Conservation (phyloP, 768 basidiomycete genomes). For the Porphyrellus cyaneotinctus region DNA sequence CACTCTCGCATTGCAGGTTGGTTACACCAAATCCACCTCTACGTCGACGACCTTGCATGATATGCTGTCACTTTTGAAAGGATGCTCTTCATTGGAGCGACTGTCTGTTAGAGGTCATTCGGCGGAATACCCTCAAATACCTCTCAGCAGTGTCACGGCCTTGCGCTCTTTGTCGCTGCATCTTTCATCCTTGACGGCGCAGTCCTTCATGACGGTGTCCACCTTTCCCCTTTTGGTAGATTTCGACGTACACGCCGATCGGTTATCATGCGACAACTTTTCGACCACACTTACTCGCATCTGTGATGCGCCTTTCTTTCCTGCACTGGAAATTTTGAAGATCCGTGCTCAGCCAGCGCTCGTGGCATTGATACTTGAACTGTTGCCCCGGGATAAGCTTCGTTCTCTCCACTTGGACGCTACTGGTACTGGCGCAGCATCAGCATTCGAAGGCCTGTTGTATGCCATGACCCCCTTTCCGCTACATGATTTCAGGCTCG, state of each 20-base stretch:
- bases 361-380: slow-evolving; percentile 33
- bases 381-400: slow-evolving; percentile 32
- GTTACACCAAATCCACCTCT: slow-evolving; percentile 18
- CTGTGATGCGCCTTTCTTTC: slow-evolving; percentile 26
- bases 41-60: slow-evolving; percentile 21
- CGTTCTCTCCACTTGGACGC: slow-evolving; percentile 38
- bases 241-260: slow-evolving; percentile 43
- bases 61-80: slow-evolving; percentile 27
- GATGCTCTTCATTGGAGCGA: slow-evolving; percentile 27
- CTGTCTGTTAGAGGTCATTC: slow-evolving; percentile 40
- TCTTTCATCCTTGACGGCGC: slow-evolving; percentile 36
- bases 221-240: slow-evolving; percentile 36
- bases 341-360: slow-evolving; percentile 37
- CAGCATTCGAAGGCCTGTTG: slow-evolving; percentile 37
- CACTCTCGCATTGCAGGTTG: slow-evolving; percentile 35
- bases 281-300: slow-evolving; percentile 1
- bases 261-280: slow-evolving; percentile 29
- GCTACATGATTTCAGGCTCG: slow-evolving; percentile 38
- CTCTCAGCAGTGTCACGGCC: slow-evolving; percentile 32
- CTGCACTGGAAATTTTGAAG: slow-evolving; percentile 36
- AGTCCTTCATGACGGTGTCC: slow-evolving; percentile 36
- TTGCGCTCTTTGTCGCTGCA: slow-evolving; percentile 39
- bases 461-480: slow-evolving; percentile 28
- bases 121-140: slow-evolving; percentile 25
- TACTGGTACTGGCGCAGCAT: slow-evolving; percentile 23